Conservation (phyloP, 2,329 filamentous ascomycete genomes). For the Phoma sp. region DNA sequence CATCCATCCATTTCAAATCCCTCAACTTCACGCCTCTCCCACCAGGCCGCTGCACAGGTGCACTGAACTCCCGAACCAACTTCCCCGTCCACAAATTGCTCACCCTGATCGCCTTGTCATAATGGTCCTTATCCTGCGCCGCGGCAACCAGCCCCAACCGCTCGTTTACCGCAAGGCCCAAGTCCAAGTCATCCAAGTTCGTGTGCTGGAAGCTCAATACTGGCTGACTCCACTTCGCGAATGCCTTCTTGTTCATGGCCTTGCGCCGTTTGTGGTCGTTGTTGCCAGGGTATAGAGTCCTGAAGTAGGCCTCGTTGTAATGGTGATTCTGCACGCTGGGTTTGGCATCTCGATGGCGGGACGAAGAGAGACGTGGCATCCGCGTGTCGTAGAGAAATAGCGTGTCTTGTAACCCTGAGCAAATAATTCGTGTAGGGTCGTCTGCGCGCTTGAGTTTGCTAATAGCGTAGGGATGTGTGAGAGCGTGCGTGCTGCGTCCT, state of each 20-base stretch:
- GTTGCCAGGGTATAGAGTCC: constrained; percentile 12
- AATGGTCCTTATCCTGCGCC: constrained; percentile 28
- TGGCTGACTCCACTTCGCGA: constrained; percentile 31
- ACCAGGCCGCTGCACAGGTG: not conserved
- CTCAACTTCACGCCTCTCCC: constrained; percentile 15
- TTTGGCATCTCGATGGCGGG: not conserved
- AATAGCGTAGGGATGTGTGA: constrained; percentile 36
- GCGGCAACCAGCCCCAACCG: constrained; percentile 43
- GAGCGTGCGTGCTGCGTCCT: constrained; percentile 27
- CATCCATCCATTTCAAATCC: constrained; percentile 40
- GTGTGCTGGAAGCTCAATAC: constrained; percentile 35
- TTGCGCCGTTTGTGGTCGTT: constrained; percentile 21
- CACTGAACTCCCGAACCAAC: constrained; percentile 28
- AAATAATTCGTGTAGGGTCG: constrained; percentile 34
- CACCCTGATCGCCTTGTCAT: constrained; percentile 26
- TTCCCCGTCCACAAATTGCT: constrained; percentile 44
- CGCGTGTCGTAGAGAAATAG: constrained; percentile 44
- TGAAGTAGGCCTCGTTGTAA: constrained; percentile 26
- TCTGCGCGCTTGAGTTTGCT: constrained; percentile 33
- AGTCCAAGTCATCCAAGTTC: constrained; percentile 32
- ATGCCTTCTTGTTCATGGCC: constrained; percentile 15
- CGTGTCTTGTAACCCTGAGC: constrained; percentile 33
- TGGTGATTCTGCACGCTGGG: not conserved
- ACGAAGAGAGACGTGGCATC: constrained; percentile 14
- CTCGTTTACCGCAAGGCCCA: constrained; percentile 39